Percentiles rank a stretch among this genome's conserved stretches.
Evolutionary conservation across 306 rosid species (phyloP).

Genomic region (Cucurbita pepo): DNA sequence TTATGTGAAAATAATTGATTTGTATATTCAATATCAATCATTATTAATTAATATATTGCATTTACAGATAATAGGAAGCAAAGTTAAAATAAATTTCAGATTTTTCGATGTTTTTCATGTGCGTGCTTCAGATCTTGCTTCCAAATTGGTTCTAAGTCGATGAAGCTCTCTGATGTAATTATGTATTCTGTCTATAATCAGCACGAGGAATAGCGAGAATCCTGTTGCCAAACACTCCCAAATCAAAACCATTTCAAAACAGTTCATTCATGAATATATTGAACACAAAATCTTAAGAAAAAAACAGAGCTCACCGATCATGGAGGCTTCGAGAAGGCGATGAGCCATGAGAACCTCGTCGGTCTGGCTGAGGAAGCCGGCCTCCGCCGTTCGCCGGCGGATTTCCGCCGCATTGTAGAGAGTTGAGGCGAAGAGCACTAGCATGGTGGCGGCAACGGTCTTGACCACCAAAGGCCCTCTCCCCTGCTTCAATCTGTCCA

Average conservation of each 20-base stretch:
- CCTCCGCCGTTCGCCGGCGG: neutral
- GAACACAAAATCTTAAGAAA: too few species aligned
- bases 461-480: neutral
- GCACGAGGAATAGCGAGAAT: neutral
- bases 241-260: neutral
- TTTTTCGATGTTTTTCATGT: neutral
- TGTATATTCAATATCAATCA: neutral
- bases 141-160: neutral
- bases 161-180: neutral
- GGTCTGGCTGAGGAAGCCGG: neutral
- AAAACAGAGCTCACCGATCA: neutral
- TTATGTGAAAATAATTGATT: neutral
- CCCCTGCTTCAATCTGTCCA: conserved; percentile 7
- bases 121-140: neutral
- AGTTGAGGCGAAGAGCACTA: neutral
- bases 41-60: neutral
- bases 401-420: neutral
- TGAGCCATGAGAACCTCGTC: conserved; percentile 3
- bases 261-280: too few species aligned
- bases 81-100: neutral
- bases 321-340: neutral
- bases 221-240: neutral
- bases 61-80: neutral
- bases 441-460: neutral
- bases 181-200: conserved; percentile 3